Evolutionary conservation across 2,329 filamentous ascomycete species (phyloP), one percentile per base, ranked within the genome.

Genomic region (Tothia fuscella): DNA sequence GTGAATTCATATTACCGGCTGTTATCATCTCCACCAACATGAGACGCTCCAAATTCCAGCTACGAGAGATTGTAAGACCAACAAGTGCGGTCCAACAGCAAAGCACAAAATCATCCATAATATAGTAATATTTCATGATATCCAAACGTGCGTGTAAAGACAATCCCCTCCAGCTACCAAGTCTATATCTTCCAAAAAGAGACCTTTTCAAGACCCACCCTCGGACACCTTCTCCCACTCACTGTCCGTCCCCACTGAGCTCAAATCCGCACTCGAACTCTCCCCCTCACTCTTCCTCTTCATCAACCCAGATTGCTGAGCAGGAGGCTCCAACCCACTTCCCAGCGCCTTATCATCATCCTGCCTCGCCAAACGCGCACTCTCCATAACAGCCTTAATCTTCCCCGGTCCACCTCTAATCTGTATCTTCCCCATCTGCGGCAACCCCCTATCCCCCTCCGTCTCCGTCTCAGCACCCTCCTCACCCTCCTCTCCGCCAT

Each of bases 181-280:
- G 32, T 29, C 10, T 16, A 39, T 43, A 60, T 53, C 52, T 57
- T 17, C 58, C 57, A 20, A 49, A 56, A n/a, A 56, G n/a, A n/a
- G n/a, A n/a, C n/a, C n/a, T n/a, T n/a, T n/a, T n/a, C n/a, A n/a
- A n/a, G n/a, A n/a, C n/a, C n/a, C 59, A 46, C 63, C 66, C 59
- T 82, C 82, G 17, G 84, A 86, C 3, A 96, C 82, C 68, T 91
- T 93, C 67, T 95, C 89, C 89, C 89, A 96, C 64, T 96, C 89
- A 55, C 89, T 89, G 64, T 96, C 89, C 4, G 88, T 95, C 9
- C 42, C 36, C 10, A 31, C 33, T 9, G 31, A 32, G 62, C 86
- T 89, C 47, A 70, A 54, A 48, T 75, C 71, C 9, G 69, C 71
- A 7, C 56, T 68, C 41, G 69, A 68, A 43, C 68, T 68, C 9